Conservation (phyloP, 768 basidiomycete genomes). For the Hericium erinaceus region DNA sequence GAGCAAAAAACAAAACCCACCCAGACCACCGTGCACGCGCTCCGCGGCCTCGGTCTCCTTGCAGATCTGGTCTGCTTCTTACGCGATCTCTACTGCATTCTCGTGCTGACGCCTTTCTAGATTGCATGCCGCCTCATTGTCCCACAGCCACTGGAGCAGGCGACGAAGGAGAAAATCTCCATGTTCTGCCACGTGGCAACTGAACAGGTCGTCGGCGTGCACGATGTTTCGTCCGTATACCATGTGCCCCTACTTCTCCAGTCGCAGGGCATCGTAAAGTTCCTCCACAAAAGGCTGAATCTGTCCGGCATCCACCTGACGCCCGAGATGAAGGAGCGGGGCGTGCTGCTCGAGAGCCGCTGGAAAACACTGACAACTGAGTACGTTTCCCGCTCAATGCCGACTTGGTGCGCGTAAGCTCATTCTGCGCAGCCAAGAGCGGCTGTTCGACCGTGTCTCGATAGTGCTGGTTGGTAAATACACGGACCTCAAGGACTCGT, state of each 20-base stretch:
- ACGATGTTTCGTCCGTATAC: constrained; percentile 94
- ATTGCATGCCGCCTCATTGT: constrained; percentile 88
- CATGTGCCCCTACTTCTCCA: constrained; percentile 90
- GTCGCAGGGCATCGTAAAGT: constrained; percentile 86
- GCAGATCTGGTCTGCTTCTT: constrained; percentile 71
- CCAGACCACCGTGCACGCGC: constrained; percentile 90
- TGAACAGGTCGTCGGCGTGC: constrained; percentile 88
- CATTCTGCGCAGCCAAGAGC: constrained; percentile 63
- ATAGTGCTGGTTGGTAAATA: constrained; percentile 97
- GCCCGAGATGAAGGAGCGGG: constrained; percentile 48
- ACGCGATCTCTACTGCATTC: not conserved
- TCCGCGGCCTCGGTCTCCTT: constrained; percentile 84
- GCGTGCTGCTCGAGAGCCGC: constrained; percentile 52
- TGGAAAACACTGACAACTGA: constrained; percentile 74
- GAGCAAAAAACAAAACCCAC: constrained; percentile 99
- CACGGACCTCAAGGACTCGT: constrained; percentile 93
- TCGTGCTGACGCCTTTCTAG: constrained; percentile 28
- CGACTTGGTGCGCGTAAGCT: not conserved
- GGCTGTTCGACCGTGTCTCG: constrained; percentile 79
- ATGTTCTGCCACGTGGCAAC: constrained; percentile 97
- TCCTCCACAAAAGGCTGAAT: constrained; percentile 74
- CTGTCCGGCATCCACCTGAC: constrained; percentile 49
- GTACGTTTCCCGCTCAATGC: too few species aligned
- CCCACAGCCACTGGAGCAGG: constrained; percentile 67
- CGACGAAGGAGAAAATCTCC: constrained; percentile 92